These are phyloP conservation scores for Syzygium jambos DNA, from an alignment of 345 rosid species.

Conservation along the genomic window DNA sequence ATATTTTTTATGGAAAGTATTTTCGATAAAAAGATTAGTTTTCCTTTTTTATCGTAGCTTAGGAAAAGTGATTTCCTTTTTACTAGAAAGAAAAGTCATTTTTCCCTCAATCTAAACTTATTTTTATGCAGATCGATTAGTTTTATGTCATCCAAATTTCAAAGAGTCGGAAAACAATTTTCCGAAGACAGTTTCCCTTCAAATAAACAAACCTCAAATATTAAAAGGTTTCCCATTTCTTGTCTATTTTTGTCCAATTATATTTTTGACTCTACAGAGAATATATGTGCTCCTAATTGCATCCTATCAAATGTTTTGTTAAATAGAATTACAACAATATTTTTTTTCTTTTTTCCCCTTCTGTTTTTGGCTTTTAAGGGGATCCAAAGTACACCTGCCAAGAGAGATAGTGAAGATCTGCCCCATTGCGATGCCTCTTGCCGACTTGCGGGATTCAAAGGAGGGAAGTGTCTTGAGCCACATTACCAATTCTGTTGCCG, in stretches of 20 bases:
- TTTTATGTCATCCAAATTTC: no score
- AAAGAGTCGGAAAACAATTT: no score
- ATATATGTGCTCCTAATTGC: neutral
- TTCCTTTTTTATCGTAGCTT: no score
- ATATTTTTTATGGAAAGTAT: neutral
- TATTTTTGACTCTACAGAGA: neutral
- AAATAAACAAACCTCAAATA: neutral
- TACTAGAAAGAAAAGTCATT: neutral
- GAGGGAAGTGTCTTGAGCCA: neutral
- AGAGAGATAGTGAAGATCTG: neutral
- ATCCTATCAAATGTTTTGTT: neutral
- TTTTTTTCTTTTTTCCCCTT: neutral
- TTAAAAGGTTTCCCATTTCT: neutral
- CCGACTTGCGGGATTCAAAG: neutral
- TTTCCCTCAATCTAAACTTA: neutral
- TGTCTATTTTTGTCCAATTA: neutral
- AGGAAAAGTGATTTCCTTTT: neutral
- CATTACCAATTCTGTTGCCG: neutral
- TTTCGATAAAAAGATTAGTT: neutral
- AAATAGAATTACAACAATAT: neutral
- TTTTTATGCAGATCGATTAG: neutral
- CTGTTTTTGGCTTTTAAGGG: neutral
- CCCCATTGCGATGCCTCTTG: neutral
- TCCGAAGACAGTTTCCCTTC: no score
- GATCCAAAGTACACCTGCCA: neutral